Evolutionary conservation across 768 basidiomycete genomes (phyloP).

Genomic region (Russula sp.): DNA sequence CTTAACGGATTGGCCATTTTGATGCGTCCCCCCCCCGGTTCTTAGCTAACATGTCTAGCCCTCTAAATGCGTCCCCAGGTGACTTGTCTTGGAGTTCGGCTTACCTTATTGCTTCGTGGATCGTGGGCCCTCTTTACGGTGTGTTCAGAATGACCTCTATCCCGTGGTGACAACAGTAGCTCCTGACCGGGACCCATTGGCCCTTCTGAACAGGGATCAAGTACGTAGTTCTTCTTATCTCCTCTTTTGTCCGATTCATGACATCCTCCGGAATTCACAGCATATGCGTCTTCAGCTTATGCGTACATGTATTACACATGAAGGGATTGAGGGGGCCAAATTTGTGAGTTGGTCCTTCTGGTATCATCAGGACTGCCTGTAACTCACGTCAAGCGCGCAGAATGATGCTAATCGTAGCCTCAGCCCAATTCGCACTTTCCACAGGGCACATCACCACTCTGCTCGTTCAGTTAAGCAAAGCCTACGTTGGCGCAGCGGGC

Average conservation of each 20-base stretch:
- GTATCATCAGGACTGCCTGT: background rate
- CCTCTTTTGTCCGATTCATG: background rate
- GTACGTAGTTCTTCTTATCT: background rate
- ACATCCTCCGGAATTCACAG: background rate
- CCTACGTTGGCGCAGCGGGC: background rate
- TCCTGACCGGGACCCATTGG: too few species aligned
- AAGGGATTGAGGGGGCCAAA: conserved; percentile 6
- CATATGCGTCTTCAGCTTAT: conserved; percentile 12
- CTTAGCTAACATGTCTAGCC: background rate
- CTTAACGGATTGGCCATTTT: background rate
- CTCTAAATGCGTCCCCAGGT: conserved; percentile 8
- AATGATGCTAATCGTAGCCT: conserved; percentile 7
- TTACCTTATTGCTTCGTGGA: background rate
- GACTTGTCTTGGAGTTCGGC: conserved; percentile 1
- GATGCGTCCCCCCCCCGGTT: background rate
- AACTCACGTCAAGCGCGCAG: background rate
- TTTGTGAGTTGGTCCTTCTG: background rate
- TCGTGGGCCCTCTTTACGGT: conserved; percentile 16
- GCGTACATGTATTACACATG: background rate
- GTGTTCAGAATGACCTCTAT: background rate
- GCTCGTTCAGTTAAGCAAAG: conserved; percentile 8
- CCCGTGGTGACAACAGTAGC: background rate
- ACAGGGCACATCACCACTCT: conserved; percentile 14
- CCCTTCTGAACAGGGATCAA: conserved; percentile 7
- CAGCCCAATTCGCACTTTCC: conserved; percentile 4